Base-by-base conservation (phyloP, 164 flowering plant genomes). In the Tetrastigma voinierianum region DNA sequence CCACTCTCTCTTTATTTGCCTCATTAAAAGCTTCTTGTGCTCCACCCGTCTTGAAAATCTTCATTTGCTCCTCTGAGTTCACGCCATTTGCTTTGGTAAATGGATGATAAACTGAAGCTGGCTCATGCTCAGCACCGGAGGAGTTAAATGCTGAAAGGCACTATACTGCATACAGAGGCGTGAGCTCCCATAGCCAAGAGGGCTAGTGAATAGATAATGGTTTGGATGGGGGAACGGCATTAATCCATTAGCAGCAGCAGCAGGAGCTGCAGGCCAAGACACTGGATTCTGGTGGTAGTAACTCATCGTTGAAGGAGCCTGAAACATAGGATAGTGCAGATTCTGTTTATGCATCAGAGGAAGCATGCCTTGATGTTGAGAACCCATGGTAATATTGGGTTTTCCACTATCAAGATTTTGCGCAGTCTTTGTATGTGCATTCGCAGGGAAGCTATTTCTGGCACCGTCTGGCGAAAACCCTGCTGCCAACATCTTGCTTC, bases 251-350 rank as follows among this genome's bases (percentile, higher is more conserved):
- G 87, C 69, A 46, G 85, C 83, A 77, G 84, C 74, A 12, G 87
- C 69, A 46, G 85, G 83, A 77, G 84, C 74, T 45, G 85, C 75
- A 40, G 90, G 72, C 97, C 97, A 94, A 20, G 92, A 65, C 69
- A 85, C 81, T 46, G 93, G 77, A 71, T 59, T 84, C 68, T 87
- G 98, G 70, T 84, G 96, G 78, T 84, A 90, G 71, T 89, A 95
- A 17, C 83, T 83, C 82, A 91, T 70, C 18, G 86, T 57, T 15
- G 96, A 74, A 69, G 88, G 84, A 60, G 84, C 75, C 61, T 90
- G 93, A 72, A 81, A 86, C 17, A 81, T 66, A 14, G 96, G 94
- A 59, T 72, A 83, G 71, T 74, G 83, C 16, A 85, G 14, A 46
- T 69, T 82, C 52, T 81, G 93, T 66, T 75, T 81, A 21, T 70